These are phyloP conservation scores for Cladosporium sp. DNA, from an alignment of 2,329 filamentous ascomycete species.

Conservation along the genomic window DNA sequence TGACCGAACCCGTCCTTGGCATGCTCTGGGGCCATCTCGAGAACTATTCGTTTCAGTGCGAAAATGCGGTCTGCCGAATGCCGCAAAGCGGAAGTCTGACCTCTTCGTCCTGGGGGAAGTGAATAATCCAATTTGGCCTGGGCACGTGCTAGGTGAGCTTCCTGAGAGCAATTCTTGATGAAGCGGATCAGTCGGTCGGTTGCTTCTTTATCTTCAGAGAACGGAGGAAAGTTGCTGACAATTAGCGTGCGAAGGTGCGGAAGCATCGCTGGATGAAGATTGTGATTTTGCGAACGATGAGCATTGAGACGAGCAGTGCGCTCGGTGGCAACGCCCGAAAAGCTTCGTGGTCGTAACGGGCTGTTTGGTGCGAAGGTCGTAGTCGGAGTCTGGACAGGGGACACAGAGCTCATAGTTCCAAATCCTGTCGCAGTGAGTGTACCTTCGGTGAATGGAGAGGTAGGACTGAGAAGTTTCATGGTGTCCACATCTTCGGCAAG, in stretches of 20 bases:
- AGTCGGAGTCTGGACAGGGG: slow-evolving; percentile 7
- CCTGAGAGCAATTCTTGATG: slow-evolving; percentile 58
- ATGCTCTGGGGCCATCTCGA: slow-evolving; percentile 53
- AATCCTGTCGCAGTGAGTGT: slow-evolving; percentile 18
- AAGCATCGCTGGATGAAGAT: slow-evolving; percentile 57
- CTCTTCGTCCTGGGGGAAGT: slow-evolving; percentile 57
- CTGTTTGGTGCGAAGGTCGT: slow-evolving; percentile 17
- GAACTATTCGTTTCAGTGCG: slow-evolving; percentile 55
- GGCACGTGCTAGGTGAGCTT: slow-evolving; percentile 53
- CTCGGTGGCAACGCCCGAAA: slow-evolving; percentile 33
- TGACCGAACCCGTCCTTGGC: slow-evolving; percentile 27
- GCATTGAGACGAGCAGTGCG: slow-evolving; percentile 31
- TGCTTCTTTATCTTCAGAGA: slow-evolving; percentile 38
- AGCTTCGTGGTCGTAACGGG: slow-evolving; percentile 28
- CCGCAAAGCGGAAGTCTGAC: slow-evolving; percentile 49
- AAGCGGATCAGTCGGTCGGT: slow-evolving; percentile 53
- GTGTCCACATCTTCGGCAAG: slow-evolving; percentile 22
- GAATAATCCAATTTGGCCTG: slow-evolving; percentile 59
- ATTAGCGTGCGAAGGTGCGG: slow-evolving; percentile 56
- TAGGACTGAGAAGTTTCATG: slow-evolving; percentile 25
- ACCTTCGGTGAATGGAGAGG: slow-evolving; percentile 24
- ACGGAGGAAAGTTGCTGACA: slow-evolving; percentile 56
- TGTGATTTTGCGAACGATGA: slow-evolving; percentile 26
- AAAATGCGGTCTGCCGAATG: slow-evolving; percentile 46
- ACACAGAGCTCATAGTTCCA: slow-evolving; percentile 10